Evolutionary conservation across 805 yeast genomes (phyloP).

Genomic region (Brettanomyces anomalus): DNA sequence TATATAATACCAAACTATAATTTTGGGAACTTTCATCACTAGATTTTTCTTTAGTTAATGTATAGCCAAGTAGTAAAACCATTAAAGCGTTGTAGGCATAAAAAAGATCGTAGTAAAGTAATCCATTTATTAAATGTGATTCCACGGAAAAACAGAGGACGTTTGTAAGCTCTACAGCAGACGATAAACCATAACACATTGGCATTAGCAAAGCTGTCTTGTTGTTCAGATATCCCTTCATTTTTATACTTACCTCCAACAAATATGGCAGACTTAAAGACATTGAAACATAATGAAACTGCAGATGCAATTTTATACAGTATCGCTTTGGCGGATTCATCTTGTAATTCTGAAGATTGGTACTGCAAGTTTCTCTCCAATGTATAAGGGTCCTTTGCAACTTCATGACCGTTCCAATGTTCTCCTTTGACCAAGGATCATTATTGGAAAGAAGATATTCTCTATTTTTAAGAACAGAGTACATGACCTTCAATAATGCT

Average conservation of each 20-base stretch:
- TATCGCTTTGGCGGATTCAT: slow-evolving; percentile 16
- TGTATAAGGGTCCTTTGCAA: slow-evolving; percentile 19
- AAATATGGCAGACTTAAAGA: slow-evolving; percentile 27
- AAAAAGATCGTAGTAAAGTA: slow-evolving; percentile 28
- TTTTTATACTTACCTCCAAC: slow-evolving; percentile 19
- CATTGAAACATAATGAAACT: slow-evolving; percentile 24
- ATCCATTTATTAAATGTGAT: slow-evolving; percentile 20
- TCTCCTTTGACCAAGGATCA: slow-evolving; percentile 23
- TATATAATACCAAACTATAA: slow-evolving; percentile 6
- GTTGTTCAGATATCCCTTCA: slow-evolving; percentile 14
- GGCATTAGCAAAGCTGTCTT: slow-evolving; percentile 24
- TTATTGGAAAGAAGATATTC: slow-evolving; percentile 17
- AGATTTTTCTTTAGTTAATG: slow-evolving; percentile 14
- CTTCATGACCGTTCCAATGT: slow-evolving; percentile 23
- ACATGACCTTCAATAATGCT: slow-evolving; percentile 22
- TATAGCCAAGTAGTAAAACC: slow-evolving; percentile 25
- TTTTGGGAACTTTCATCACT: slow-evolving; percentile 1
- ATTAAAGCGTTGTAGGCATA: slow-evolving; percentile 28
- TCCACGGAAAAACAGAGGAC: slow-evolving; percentile 14
- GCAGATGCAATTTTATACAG: slow-evolving; percentile 24
- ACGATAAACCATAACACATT: slow-evolving; percentile 23
- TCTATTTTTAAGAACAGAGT: slow-evolving; percentile 24
- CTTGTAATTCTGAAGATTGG: slow-evolving; percentile 7
- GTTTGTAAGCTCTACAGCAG: slow-evolving; percentile 23
- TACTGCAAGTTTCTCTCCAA: slow-evolving; percentile 18